Conservation (phyloP, 1,139 yeast species). For the Pneumocystis oryctolagi region DNA sequence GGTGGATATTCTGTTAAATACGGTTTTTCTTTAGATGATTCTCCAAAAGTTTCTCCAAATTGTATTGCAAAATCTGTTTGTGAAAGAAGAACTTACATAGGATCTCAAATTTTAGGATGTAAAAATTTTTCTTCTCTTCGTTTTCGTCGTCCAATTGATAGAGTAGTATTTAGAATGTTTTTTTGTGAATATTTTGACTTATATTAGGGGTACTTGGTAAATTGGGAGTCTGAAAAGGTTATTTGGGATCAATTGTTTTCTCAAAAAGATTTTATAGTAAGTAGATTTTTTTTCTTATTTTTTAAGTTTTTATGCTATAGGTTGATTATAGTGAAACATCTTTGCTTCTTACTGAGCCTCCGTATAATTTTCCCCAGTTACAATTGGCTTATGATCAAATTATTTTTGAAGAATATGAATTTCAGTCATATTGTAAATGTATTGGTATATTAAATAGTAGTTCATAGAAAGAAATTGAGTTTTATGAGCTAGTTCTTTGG, state of each 20-base stretch:
- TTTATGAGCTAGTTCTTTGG: conserved; percentile 29
- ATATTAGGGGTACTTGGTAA: conserved; percentile 52
- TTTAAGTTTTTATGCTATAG: background rate
- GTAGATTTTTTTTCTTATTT: background rate
- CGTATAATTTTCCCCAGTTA: conserved; percentile 67
- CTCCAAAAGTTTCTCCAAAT: conserved; percentile 35
- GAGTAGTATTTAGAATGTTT: conserved; percentile 21
- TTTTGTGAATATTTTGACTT: background rate
- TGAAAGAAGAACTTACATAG: conserved; percentile 49
- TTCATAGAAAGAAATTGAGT: conserved; percentile 10
- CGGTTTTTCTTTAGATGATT: conserved; percentile 37
- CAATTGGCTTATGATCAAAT: conserved; percentile 83
- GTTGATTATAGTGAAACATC: conserved; percentile 26
- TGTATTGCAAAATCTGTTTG: conserved; percentile 63
- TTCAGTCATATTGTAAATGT: conserved; percentile 48
- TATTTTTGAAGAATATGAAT: conserved; percentile 85
- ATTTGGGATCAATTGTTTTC: conserved; percentile 72
- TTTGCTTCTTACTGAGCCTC: conserved; percentile 57
- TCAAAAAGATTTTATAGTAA: conserved; percentile 3
- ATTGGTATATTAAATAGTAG: conserved; percentile 5
- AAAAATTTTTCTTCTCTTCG: conserved; percentile 63
- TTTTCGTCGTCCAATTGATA: conserved; percentile 70
- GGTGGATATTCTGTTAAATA: conserved; percentile 76
- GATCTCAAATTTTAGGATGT: conserved; percentile 50
- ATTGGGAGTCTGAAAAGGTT: conserved; percentile 88